phyloP scores from a whole-genome alignment of 176 grass and related monocot genomes.

The Bromus sterilis region DNA sequence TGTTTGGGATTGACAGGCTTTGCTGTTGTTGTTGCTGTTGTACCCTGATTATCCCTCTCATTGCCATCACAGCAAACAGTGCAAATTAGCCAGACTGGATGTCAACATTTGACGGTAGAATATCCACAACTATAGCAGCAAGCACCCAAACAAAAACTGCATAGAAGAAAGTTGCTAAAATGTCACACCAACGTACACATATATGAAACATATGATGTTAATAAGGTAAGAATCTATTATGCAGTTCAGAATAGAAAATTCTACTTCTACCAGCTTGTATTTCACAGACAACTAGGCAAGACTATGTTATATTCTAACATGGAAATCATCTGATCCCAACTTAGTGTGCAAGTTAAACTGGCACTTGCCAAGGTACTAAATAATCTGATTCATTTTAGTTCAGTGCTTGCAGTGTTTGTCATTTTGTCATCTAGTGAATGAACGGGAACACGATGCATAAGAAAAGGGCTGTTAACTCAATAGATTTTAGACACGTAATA shows the following conservation, averaged over 20 bases:
- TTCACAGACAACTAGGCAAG: background rate
- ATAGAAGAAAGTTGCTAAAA: background rate
- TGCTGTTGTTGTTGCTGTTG: too few species aligned
- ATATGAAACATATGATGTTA: background rate
- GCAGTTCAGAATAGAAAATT: background rate
- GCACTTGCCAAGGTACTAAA: background rate
- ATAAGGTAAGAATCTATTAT: background rate
- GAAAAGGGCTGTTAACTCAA: background rate
- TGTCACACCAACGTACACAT: background rate
- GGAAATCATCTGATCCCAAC: background rate
- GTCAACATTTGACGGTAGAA: background rate
- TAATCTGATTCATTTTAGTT: background rate
- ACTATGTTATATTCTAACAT: background rate
- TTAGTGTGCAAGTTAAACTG: background rate
- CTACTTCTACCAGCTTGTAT: background rate
- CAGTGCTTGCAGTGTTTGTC: background rate
- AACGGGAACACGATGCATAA: background rate
- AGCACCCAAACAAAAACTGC: background rate
- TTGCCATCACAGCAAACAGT: background rate
- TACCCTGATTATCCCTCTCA: background rate
- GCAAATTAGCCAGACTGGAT: background rate
- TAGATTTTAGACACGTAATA: background rate
- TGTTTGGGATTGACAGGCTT: too few species aligned
- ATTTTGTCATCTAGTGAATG: background rate
- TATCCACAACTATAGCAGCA: background rate